phyloP scores from a whole-genome alignment of 345 rosid species.

The Salix caprea region DNA sequence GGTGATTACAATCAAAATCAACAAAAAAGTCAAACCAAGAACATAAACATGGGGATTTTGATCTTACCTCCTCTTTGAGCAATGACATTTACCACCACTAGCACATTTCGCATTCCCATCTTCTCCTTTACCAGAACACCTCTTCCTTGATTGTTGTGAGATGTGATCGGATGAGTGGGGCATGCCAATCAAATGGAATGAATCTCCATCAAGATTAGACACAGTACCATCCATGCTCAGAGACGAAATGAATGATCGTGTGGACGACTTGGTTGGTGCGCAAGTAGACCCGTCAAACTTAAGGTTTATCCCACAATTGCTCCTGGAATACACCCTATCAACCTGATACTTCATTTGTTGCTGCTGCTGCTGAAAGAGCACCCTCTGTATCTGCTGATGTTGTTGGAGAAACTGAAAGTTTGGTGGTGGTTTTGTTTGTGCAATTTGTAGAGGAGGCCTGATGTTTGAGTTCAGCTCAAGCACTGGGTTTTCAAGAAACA shows the following conservation, averaged over 20 bases:
- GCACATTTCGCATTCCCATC: constrained; percentile 64
- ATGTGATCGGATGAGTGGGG: constrained; percentile 46
- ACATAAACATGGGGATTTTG: neutral
- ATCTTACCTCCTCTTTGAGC: constrained; percentile 68
- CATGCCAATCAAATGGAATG: constrained; percentile 55
- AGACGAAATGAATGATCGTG: constrained; percentile 60
- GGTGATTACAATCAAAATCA: neutral
- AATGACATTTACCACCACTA: constrained; percentile 58
- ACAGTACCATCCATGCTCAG: constrained; percentile 60
- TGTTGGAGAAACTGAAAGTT: constrained; percentile 44
- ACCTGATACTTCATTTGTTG: constrained; percentile 35
- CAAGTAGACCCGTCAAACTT: constrained; percentile 57
- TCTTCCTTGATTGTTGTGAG: constrained; percentile 46
- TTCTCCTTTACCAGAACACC: constrained; percentile 57
- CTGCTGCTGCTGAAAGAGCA: constrained; percentile 37
- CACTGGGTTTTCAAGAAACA: constrained; percentile 41
- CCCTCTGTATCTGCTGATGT: constrained; percentile 44
- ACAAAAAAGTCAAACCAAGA: neutral
- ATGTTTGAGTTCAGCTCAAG: constrained; percentile 39
- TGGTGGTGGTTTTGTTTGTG: constrained; percentile 24
- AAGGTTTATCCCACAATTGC: constrained; percentile 49
- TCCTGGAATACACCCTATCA: constrained; percentile 40
- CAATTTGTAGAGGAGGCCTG: constrained; percentile 33
- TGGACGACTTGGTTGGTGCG: constrained; percentile 52
- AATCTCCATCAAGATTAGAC: constrained; percentile 37